Base-by-base conservation (phyloP, 257 asterid species). In the Rhazya stricta region DNA sequence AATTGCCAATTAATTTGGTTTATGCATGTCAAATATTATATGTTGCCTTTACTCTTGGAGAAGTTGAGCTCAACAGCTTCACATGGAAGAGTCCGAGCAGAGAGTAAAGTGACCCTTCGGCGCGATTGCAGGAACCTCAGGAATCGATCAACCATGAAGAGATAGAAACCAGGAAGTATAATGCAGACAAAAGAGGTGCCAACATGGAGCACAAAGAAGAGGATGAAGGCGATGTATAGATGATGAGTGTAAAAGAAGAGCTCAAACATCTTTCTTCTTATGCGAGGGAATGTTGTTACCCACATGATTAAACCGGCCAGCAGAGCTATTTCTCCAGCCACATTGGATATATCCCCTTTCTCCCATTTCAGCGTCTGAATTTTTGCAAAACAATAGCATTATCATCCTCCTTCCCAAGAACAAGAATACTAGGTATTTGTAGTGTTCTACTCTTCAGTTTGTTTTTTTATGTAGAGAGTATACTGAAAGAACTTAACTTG, bases 171-270 rank as follows among this genome's bases (percentile, higher is more conserved):
- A 0, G 98, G 98, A 58, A 94, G 90, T 86, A 84, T 84, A 36
- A 90, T 79, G 82, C 79, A 72, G 27, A 87, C 15, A 36, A 69
- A 86, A 48, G 85, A 56, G 7, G 88, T 77, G 65, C 98, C 94
- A 41, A 86, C 90, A 66, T 91, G 97, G 51, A 91, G 83, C 25
- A 90, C 83, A 46, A 86, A 94, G 91, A 91, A 94, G 80, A 91
- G 5, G 69, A 91, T 76, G 46, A 89, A 94, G 67, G 89, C 76
- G 8, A 84, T 85, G 85, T 91, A 94, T 36, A 94, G 81, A 69
- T 91, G 88, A 34, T 90, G 98, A 57, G 96, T 82, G 86, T 91
- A 91, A 81, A 89, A 94, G 81, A 94, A 94, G 70, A 91, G 83
- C 80, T 94, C 96, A 60, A 90, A 94, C 74, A 85, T 74, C 76